Evolutionary conservation across 345 rosid genomes (phyloP).

Genomic region (Crucihimalaya himalaica): DNA sequence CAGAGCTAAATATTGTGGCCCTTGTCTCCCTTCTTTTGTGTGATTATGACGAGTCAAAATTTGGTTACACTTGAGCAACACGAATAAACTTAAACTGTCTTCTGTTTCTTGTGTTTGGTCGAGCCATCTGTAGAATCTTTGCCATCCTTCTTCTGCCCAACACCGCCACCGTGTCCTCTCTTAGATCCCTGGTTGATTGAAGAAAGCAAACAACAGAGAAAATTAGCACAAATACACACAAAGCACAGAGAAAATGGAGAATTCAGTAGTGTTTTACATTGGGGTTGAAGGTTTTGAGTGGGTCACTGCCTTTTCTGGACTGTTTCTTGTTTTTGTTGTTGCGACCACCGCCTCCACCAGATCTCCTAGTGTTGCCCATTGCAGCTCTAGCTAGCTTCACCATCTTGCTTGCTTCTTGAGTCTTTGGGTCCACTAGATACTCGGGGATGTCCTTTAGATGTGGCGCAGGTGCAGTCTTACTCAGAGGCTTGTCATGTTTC

Average conservation of each 20-base stretch:
- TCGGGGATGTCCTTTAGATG: slow-evolving; percentile 76
- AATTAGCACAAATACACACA: background rate
- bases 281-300: slow-evolving; percentile 48
- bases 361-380: slow-evolving; percentile 57
- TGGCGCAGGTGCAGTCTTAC: slow-evolving; percentile 69
- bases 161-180: slow-evolving; percentile 23
- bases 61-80: slow-evolving; percentile 19
- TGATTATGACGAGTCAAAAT: slow-evolving; percentile 29
- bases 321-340: slow-evolving; percentile 53
- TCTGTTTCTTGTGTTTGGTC: slow-evolving; percentile 34
- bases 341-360: slow-evolving; percentile 35
- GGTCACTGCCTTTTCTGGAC: slow-evolving; percentile 59
- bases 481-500: slow-evolving; percentile 79
- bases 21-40: slow-evolving; percentile 2
- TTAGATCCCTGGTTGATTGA: slow-evolving; percentile 34
- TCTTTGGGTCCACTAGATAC: slow-evolving; percentile 68
- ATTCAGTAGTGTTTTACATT: slow-evolving; percentile 20
- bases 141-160: slow-evolving; percentile 38
- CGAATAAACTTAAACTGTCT: slow-evolving; percentile 26
- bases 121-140: slow-evolving; percentile 31
- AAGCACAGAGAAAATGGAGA: background rate
- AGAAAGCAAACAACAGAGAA: slow-evolving; percentile 10
- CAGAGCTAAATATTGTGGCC: background rate
- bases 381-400: slow-evolving; percentile 83
- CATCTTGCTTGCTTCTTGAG: slow-evolving; percentile 87